These are phyloP conservation scores for Starmerella roubikii DNA, from an alignment of 805 yeast species.

Conservation along the genomic window DNA sequence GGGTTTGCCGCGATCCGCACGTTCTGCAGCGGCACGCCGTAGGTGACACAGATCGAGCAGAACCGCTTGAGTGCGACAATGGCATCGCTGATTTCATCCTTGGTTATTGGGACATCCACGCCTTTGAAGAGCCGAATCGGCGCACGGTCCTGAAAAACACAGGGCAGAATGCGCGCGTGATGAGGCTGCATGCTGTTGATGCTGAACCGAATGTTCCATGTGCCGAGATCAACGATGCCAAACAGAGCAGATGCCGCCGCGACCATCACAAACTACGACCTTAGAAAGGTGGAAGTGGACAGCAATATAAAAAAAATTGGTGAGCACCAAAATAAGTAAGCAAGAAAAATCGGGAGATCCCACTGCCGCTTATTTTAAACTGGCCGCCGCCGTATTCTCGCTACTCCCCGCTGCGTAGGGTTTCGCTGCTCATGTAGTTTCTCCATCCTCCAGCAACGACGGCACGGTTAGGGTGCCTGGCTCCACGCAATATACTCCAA, in stretches of 20 bases:
- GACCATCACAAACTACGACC: too few species aligned
- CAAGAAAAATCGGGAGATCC: background rate
- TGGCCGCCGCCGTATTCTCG: too few species aligned
- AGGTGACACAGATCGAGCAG: constrained; percentile 55
- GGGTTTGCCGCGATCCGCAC: constrained; percentile 69
- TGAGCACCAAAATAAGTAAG: background rate
- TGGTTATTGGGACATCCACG: constrained; percentile 10
- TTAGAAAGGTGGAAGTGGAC: too few species aligned
- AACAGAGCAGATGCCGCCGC: constrained; percentile 3
- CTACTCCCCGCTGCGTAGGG: too few species aligned
- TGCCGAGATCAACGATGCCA: constrained; percentile 57
- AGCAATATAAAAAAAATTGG: too few species aligned
- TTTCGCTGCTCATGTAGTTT: too few species aligned
- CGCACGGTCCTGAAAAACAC: constrained; percentile 60
- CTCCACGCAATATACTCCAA: too few species aligned
- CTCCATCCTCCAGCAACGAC: too few species aligned
- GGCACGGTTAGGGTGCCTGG: too few species aligned
- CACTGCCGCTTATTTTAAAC: too few species aligned
- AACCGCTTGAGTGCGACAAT: constrained; percentile 53
- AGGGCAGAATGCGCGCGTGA: constrained; percentile 65
- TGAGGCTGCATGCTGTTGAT: constrained; percentile 55
- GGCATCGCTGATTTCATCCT: constrained; percentile 43
- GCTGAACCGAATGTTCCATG: constrained; percentile 60
- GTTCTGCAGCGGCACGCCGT: constrained; percentile 45
- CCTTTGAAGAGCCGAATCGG: constrained; percentile 53